Evolutionary conservation across 129 eudicot species (phyloP), one percentile per base, ranked within the genome.

Genomic region (Chrysanthemum seticuspe): DNA sequence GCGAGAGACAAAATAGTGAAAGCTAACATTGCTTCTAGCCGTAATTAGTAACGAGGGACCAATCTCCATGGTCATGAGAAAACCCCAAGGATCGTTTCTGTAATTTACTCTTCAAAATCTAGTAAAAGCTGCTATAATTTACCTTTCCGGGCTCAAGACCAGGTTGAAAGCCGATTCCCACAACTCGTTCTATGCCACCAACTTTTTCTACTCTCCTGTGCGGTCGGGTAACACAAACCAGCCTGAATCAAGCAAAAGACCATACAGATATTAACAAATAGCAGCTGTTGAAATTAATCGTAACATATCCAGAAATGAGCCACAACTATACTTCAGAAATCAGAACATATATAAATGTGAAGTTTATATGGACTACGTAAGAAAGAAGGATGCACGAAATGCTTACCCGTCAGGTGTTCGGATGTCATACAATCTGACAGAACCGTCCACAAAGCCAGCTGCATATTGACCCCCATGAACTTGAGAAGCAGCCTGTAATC

Each of bases 131-230:
- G 60, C 8, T 63, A 5, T 13, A 29, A 12, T 21, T 61, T 79
- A 88, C 99, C 99, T 95, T 95, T 45, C 87, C 84, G 11, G 89
- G 96, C 62, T 91, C 99, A 68, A 90, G 96, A 68, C 99, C 99
- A 7, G 99, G 97, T 72, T 95, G 99, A 75, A 90, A 95, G 81
- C 96, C 90, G 27, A 95, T 82, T 59, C 97, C 99, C 36, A 95
- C 91, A 49, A 92, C 94, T 77, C 85, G 84, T 83, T 87, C 96
- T 13, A 79, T 76, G 74, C 86, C 78, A 60, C 83, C 91, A 53
- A 81, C 87, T 85, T 80, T 83, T 81, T 90, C 96, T 49, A 79
- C 76, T 71, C 85, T 73, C 58, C 74, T 87, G 81, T 91, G 99
- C 55, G 94, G 96, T 25, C 81, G 85, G 47, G 91, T 79, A 10